phyloP scores from a whole-genome alignment of 805 yeast species.

The Lipomyces chichibuensis region DNA sequence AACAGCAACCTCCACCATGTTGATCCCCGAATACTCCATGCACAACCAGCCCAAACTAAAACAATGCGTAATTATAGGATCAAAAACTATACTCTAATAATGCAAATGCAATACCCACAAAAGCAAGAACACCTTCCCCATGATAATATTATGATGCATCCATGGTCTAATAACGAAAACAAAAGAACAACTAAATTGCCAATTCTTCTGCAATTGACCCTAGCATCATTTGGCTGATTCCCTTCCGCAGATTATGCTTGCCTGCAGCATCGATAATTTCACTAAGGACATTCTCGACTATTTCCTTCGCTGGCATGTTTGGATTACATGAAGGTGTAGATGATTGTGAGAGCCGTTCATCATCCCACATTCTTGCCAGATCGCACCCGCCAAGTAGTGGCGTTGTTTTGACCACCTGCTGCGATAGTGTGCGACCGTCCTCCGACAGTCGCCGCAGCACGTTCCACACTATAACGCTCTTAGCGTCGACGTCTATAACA shows the following conservation, averaged over 20 bases:
- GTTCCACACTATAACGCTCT: background rate
- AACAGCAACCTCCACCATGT: background rate
- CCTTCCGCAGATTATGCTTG: background rate
- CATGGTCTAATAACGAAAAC: background rate
- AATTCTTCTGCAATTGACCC: background rate
- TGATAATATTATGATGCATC: background rate
- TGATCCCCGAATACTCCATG: background rate
- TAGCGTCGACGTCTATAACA: background rate
- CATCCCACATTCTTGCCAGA: background rate
- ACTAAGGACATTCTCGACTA: background rate
- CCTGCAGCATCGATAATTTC: background rate
- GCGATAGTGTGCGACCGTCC: background rate
- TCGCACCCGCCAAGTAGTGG: background rate
- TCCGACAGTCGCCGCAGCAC: background rate
- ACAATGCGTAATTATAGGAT: background rate
- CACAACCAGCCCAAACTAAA: background rate
- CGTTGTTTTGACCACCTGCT: background rate
- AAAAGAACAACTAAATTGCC: background rate
- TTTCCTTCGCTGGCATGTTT: background rate
- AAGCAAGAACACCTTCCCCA: background rate
- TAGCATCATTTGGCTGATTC: conserved; percentile 1
- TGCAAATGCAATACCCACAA: background rate
- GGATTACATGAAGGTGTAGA: background rate
- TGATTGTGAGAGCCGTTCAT: background rate
- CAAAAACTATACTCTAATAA: background rate